Percentiles rank a stretch among this genome's conserved stretches.
phyloP scores from a whole-genome alignment of 2,329 filamentous ascomycete species.

The Calonectria hawksworthii region DNA sequence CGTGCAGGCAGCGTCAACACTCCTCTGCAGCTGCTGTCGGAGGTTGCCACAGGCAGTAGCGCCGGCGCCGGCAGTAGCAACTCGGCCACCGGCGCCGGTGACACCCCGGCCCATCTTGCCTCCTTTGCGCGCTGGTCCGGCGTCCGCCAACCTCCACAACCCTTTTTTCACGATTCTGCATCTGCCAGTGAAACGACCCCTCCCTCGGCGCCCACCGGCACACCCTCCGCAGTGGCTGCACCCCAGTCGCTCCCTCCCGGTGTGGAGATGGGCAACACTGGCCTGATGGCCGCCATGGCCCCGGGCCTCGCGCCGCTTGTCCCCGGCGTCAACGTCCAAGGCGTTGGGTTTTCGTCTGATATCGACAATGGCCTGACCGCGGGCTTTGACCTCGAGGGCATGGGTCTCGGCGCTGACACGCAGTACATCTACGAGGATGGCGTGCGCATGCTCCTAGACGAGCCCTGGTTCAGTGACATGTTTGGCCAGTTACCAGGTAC shows the following conservation, averaged over 20 bases:
- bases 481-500: conserved; percentile 53
- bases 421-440: conserved; percentile 51
- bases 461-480: conserved; percentile 57
- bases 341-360: conserved; percentile 31
- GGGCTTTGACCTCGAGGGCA: conserved; percentile 48
- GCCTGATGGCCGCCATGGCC: conserved; percentile 45
- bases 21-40: conserved; percentile 69
- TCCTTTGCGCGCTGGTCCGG: conserved; percentile 40
- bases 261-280: conserved; percentile 33
- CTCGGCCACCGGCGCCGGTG: conserved; percentile 27
- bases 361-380: conserved; percentile 42
- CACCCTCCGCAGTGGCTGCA: conserved; percentile 12
- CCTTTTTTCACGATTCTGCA: conserved; percentile 55
- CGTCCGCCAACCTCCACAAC: conserved; percentile 47
- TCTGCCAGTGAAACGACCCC: conserved; percentile 32
- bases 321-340: conserved; percentile 24
- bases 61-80: conserved; percentile 26
- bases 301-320: conserved; percentile 39
- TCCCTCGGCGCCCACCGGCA: conserved; percentile 3
- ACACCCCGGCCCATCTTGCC: conserved; percentile 29
- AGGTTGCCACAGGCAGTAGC: conserved; percentile 65
- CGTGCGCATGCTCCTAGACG: conserved; percentile 54
- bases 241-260: conserved; percentile 30
- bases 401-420: conserved; percentile 45
- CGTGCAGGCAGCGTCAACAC: conserved; percentile 56